Base-by-base conservation (phyloP, 768 basidiomycete species). In the Phaeotremella skinneri region DNA sequence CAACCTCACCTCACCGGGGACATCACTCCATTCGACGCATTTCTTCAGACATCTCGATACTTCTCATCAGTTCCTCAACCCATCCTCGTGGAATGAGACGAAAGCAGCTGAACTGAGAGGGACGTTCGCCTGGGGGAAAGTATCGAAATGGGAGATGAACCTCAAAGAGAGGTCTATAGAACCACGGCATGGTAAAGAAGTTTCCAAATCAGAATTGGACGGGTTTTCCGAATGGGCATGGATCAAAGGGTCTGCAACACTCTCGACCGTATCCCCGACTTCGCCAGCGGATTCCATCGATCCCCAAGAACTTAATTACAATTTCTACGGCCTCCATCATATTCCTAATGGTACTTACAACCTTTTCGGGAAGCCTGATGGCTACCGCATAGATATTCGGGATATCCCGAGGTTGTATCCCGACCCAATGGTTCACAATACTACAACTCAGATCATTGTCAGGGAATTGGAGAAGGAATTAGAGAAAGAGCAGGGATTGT, bases 281-380 rank as follows among this genome's bases (percentile, higher is more conserved):
- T 41, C 6, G 20, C 20, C n/a, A 42, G 27, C n/a, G 7, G 56
- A 52, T 5, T 17, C 37, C 11, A 37, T 21, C 5, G 42, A 52
- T 37, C 50, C 27, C 13, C 16, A 60, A 16, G 52, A 53, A 13
- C 57, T 74, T 21, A 66, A 62, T 4, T 77, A 77, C 48, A 58
- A 66, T 30, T 67, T 77, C 41, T 64, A 60, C 32, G 75, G 75
- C 5, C 50, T 77, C 9, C 75, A 77, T 58, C 52, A 70, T 50
- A 20, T 59, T 1, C 65, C 70, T 0, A 70, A 72, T 39, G 75
- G 75, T 13, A 72, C 70, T n/a, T 73, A 74, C 30, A 58, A 63
- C 16, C 61, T 77, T 20, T 66, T 62, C 37, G 75, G 67, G 2
- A 31, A 68, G 32, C 72, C 75, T 17, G 68, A 72, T 17, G 74